Conservation (phyloP, 2,329 filamentous ascomycete genomes). For the Cryphonectria japonica region DNA sequence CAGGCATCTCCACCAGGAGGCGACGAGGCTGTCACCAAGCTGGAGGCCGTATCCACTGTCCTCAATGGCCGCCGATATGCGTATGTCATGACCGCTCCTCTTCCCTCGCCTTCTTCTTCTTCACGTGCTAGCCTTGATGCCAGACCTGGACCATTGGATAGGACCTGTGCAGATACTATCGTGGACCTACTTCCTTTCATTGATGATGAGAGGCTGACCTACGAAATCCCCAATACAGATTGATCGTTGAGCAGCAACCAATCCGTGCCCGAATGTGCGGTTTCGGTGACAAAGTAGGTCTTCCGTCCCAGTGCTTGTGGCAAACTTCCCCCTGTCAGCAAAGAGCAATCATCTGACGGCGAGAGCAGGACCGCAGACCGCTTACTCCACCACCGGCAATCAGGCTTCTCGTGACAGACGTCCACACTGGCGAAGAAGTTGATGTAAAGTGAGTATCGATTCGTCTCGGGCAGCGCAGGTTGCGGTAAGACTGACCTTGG, state of each 20-base stretch:
- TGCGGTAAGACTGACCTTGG: conserved; percentile 25
- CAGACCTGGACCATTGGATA: not conserved
- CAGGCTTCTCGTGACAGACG: conserved; percentile 77
- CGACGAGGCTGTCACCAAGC: conserved; percentile 9
- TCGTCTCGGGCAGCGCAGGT: not conserved
- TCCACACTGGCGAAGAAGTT: conserved; percentile 75
- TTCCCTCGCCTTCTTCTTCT: not conserved
- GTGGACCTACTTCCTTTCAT: not conserved
- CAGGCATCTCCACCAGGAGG: conserved; percentile 14
- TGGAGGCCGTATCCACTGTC: conserved; percentile 28
- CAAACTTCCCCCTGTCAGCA: conserved; percentile 11
- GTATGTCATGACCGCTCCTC: conserved; percentile 15
- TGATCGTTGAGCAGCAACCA: conserved; percentile 88
- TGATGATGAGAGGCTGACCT: not conserved
- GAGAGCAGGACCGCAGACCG: conserved; percentile 78
- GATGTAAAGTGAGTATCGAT: conserved; percentile 71
- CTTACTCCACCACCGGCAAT: conserved; percentile 96
- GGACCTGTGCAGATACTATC: not conserved
- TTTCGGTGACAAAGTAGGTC: conserved; percentile 89
- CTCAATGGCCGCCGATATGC: conserved; percentile 25
- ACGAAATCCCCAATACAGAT: conserved; percentile 45
- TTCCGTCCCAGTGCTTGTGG: conserved; percentile 16
- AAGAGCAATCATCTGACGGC: conserved; percentile 10
- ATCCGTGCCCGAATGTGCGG: conserved; percentile 96
- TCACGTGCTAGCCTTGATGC: not conserved